These are phyloP conservation scores for Phytophthora crassamura DNA, from an alignment of 352 stramenopile species.

Conservation along the genomic window DNA sequence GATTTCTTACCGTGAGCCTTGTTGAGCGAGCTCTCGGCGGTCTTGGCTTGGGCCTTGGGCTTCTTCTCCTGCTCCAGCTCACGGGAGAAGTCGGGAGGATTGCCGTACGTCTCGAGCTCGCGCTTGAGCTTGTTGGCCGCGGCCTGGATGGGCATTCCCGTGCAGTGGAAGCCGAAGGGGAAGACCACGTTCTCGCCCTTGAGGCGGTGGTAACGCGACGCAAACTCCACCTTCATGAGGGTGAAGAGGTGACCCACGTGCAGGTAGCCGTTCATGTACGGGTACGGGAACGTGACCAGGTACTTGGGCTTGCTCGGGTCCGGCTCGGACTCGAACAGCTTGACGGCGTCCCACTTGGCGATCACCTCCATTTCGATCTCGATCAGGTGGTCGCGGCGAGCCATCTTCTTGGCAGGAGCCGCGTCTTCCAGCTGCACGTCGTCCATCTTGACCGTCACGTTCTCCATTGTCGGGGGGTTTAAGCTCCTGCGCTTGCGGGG, in stretches of 20 bases:
- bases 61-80: constrained; percentile 21
- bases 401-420: constrained; percentile 75
- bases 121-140: constrained; percentile 99
- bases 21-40: constrained; percentile 81
- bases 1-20: constrained; percentile 97
- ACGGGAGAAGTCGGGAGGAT: constrained; percentile 91
- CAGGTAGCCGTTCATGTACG: constrained; percentile 99
- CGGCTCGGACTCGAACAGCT: constrained; percentile 92
- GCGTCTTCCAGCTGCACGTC: constrained; percentile 77
- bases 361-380: constrained; percentile 93
- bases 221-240: constrained; percentile 98
- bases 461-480: constrained; percentile 52
- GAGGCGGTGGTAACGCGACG: constrained; percentile 93
- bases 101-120: constrained; percentile 96
- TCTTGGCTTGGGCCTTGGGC: constrained; percentile 51
- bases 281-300: constrained; percentile 99
- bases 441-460: constrained; percentile 83
- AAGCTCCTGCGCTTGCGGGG: not conserved
- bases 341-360: constrained; percentile 86
- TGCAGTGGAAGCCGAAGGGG: constrained; percentile 99
- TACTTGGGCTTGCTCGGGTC: constrained; percentile 94
- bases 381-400: constrained; percentile 90
- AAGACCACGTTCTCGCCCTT: constrained; percentile 99
- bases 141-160: constrained; percentile 99
- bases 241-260: constrained; percentile 98